Evolutionary conservation across 441 rosid genomes (phyloP), one percentile per base, ranked within the genome.

Genomic region (Syzygium malaccense): DNA sequence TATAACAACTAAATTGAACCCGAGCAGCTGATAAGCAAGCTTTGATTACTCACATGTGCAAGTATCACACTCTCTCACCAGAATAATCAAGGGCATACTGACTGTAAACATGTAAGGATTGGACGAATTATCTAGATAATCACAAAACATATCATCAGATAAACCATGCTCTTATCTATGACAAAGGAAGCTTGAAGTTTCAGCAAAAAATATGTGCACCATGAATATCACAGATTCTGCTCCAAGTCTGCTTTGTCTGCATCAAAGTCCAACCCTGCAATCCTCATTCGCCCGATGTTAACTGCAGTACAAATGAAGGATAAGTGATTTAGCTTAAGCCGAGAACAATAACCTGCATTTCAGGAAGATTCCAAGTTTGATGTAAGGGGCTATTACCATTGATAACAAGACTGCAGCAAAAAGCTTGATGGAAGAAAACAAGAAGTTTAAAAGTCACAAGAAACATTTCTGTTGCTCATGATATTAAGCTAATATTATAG

Each of bases 271-370:
- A 96, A 89, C 15, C 98, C 97, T 13, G 93, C 89, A 30, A 97
- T 93, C 91, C 89, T 94, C 99, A 97, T 96, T 87, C 78, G 91
- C 89, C 99, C 99, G 66, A 97, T 91, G 90, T 95, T 96, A 90
- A 97, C 99, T 97, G 97, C 95, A 93, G 56, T 66, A 60, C 71
- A 71, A 86, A 86, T 53, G 56, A 18, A 57, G 28, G 53, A 58
- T 54, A 49, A 87, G 86, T 56, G 45, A 55, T 86, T 84, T 87
- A 88, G 87, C 53, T 85, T 85, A 55, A 20, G 6, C 20, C 49
- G 33, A 32, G 58, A 56, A 85, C 55, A 84, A 84, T 5, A 26
- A 53, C 4, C 37, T 3, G 1, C 37, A 51, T 17, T n/a, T 23
- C 8, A n/a, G 58, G 33, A 32, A 53, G 25, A 28, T 57, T 85